Conservation (phyloP, 495 filamentous ascomycete genomes). For the Trichoderma asperelloides region DNA sequence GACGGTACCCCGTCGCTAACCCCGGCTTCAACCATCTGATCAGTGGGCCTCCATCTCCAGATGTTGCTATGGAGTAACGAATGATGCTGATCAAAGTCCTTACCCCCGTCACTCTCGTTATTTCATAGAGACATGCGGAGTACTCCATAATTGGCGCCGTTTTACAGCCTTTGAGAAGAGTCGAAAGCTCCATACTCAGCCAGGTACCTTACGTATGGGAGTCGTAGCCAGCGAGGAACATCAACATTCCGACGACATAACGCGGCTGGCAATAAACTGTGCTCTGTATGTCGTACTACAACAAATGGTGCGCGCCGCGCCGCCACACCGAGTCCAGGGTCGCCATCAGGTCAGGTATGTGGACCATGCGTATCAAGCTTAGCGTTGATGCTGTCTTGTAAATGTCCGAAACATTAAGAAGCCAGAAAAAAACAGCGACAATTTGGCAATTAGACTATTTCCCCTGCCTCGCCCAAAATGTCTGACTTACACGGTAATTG, state of each 20-base stretch:
- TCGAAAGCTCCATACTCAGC: background rate
- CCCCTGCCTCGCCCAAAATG: background rate
- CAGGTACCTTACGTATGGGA: background rate
- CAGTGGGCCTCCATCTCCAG: conserved; percentile 1
- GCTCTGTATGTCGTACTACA: background rate
- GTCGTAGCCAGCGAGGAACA: background rate
- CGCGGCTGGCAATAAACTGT: background rate
- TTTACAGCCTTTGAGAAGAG: background rate
- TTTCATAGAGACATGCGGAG: background rate
- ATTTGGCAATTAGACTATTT: background rate
- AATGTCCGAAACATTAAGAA: background rate
- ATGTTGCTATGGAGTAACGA: background rate
- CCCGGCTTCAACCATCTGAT: background rate
- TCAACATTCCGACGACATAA: background rate
- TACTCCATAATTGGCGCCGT: background rate
- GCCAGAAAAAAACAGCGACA: background rate
- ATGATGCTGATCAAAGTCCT: background rate
- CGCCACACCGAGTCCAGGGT: background rate
- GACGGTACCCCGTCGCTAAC: background rate
- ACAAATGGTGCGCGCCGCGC: background rate
- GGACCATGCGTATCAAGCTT: background rate
- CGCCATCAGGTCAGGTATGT: background rate
- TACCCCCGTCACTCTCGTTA: background rate
- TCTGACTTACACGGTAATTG: background rate
- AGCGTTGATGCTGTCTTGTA: background rate